Evolutionary conservation across 345 rosid genomes (phyloP).

Genomic region (Camelina laxa): DNA sequence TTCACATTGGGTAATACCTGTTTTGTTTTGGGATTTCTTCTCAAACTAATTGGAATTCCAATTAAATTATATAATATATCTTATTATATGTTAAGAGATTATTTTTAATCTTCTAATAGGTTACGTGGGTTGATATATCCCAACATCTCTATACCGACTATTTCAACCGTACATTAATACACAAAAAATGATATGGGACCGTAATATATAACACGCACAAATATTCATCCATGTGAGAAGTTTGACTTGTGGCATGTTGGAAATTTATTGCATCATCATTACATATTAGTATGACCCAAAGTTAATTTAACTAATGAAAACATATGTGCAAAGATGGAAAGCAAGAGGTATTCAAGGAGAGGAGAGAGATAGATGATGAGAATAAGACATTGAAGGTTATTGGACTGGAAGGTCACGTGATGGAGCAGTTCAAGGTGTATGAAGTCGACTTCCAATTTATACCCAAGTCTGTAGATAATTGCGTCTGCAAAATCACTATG

Average conservation of each 20-base stretch:
- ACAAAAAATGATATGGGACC: background rate
- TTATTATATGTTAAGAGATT: too few relatives aligned
- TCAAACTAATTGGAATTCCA: too few relatives aligned
- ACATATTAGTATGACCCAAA: background rate
- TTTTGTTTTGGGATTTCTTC: too few relatives aligned
- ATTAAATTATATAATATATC: too few relatives aligned
- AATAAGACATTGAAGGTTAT: background rate
- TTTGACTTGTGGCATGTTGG: too few relatives aligned
- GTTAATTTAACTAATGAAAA: background rate
- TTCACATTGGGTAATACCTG: background rate
- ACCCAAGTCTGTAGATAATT: background rate
- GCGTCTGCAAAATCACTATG: background rate
- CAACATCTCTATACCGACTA: background rate
- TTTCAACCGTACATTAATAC: too few relatives aligned
- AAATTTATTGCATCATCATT: too few relatives aligned
- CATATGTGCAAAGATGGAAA: constrained; percentile 1
- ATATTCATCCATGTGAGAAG: too few relatives aligned
- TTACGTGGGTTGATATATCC: too few relatives aligned
- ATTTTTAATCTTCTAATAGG: too few relatives aligned
- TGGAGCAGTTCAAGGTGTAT: background rate
- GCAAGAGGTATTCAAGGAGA: background rate
- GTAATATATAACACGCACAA: too few relatives aligned
- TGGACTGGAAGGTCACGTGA: background rate
- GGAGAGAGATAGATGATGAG: background rate
- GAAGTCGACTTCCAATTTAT: background rate